Evolutionary conservation across 805 yeast genomes (phyloP).

Genomic region (Saturnispora gosingensis): DNA sequence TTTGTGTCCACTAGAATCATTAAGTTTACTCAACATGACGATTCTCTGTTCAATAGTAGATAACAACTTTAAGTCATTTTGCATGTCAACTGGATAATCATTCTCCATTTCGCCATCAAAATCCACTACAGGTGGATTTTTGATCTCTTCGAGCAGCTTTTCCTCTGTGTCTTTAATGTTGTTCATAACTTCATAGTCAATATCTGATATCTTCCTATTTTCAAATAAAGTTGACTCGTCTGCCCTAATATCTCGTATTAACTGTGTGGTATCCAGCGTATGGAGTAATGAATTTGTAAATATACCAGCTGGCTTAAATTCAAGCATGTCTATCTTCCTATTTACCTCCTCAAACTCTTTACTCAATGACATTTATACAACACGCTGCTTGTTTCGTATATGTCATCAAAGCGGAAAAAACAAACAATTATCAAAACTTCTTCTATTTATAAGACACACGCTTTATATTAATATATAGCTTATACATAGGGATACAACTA

Average conservation of each 20-base stretch:
- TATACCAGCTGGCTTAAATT: slow-evolving; percentile 7
- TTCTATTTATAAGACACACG: not conserved
- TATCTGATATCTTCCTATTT: slow-evolving; percentile 8
- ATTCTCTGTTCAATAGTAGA: not conserved
- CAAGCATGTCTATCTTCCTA: not conserved
- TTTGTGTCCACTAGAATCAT: not conserved
- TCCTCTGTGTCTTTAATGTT: not conserved
- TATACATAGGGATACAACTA: not conserved
- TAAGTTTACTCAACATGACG: not conserved
- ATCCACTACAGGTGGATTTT: not conserved
- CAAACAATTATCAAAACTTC: not conserved
- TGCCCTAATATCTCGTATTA: slow-evolving; percentile 11
- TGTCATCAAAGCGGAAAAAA: not conserved
- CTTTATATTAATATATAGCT: not conserved
- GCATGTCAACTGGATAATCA: not conserved
- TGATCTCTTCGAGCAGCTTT: not conserved
- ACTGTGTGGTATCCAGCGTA: slow-evolving; percentile 12
- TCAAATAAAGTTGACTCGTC: slow-evolving; percentile 12
- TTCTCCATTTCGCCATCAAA: not conserved
- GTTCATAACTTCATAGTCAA: slow-evolving; percentile 11
- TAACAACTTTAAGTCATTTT: not conserved
- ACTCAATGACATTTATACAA: not conserved
- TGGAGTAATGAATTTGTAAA: slow-evolving; percentile 13
- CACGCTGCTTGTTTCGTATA: not conserved
- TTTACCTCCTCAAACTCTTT: not conserved